Evolutionary conservation across 2,329 filamentous ascomycete species (phyloP), one percentile per base, ranked within the genome.

Genomic region (Aspergillus fijiensis): DNA sequence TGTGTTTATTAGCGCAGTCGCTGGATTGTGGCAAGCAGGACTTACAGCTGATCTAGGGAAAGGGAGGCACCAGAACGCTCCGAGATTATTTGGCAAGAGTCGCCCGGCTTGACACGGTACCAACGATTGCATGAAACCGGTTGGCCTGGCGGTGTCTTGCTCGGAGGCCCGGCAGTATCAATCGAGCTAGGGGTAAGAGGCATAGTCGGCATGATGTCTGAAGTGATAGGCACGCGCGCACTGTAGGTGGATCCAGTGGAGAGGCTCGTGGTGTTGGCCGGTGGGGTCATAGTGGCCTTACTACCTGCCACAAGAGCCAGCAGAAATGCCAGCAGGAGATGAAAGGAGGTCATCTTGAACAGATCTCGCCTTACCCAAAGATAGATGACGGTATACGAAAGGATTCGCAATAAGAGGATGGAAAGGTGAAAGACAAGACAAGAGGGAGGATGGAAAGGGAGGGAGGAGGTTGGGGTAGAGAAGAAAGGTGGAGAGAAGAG

Each of bases 81-180:
- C 16, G 27, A 16, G 25, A 65, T 65, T 19, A 12, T 53, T 3
- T 58, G 51, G 21, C 63, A 65, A 16, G 58, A 63, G 19, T 65
- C 63, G 3, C 56, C 58, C 14, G 51, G n/a, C n/a, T 14, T 5
- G 4, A 63, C 61, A 2, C 49, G 39, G 45, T 65, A 49, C 63
- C 63, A 65, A n/a, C 29, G 50, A 45, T 57, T 51, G 29, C 63
- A 65, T 7, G 25, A 16, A 3, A 12, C 31, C 2, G 63, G 56
- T 21, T 65, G 61, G 7, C 59, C 63, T 5, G 58, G 12, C 42
- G 58, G 58, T 27, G 61, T 65, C 9, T 57, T 58, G 3, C 33
- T 64, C 2, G 58, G 60, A n/a, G 63, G 59, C 63, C 58, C 61
- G 12, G 61, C 31, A 10, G 51, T 52, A 21, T 63, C 58, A 21